Percentiles rank a stretch among this genome's conserved stretches.
Evolutionary conservation across 2,329 filamentous ascomycete species (phyloP).

Genomic region (Hymenoscyphus fructigenus): DNA sequence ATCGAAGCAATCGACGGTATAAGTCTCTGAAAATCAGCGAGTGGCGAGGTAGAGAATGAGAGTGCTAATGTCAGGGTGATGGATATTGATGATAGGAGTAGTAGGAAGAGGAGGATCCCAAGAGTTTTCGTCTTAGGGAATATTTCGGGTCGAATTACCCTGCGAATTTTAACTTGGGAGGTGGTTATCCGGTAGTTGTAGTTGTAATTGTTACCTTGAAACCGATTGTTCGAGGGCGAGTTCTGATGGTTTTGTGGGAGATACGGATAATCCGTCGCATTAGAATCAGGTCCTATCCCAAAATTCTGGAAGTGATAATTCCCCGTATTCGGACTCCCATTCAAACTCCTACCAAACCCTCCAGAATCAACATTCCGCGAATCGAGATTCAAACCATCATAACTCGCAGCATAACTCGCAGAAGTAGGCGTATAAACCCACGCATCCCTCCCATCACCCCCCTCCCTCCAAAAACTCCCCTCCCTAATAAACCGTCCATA

Average conservation of each 20-base stretch:
- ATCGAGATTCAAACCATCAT: neutral
- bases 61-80: conserved; percentile 9
- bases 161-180: neutral
- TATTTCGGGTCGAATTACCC: neutral
- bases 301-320: conserved; percentile 10
- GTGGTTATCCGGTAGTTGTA: neutral
- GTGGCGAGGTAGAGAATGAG: conserved; percentile 12
- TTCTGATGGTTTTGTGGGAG: neutral
- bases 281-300: neutral
- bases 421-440: conserved; percentile 11
- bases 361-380: neutral
- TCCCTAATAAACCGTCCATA: conserved; percentile 29
- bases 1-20: neutral
- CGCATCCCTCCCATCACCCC: conserved; percentile 21
- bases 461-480: conserved; percentile 6
- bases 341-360: conserved; percentile 4
- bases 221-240: neutral
- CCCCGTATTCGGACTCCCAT: conserved; percentile 1
- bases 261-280: neutral
- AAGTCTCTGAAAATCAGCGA: neutral
- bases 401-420: conserved; percentile 6
- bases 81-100: neutral
- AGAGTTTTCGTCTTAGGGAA: neutral
- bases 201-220: neutral
- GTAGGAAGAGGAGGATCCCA: neutral